A percentile compares a stretch with the other conserved stretches of the same genome.
Conservation (phyloP, 768 basidiomycete genomes). For the Calocybe indica region DNA sequence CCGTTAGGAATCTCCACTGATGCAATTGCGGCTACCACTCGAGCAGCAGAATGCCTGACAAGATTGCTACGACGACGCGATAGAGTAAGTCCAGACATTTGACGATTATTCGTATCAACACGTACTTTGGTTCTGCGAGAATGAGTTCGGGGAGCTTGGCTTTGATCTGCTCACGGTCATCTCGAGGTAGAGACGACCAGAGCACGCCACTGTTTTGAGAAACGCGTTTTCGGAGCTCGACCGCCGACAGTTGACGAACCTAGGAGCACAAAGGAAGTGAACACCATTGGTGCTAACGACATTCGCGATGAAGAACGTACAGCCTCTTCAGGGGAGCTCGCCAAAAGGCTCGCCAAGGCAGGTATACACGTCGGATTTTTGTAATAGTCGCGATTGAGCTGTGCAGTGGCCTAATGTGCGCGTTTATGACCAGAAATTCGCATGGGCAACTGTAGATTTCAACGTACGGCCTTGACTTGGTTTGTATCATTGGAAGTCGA, state of each 20-base stretch:
- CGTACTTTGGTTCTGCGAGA: slow-evolving; percentile 68
- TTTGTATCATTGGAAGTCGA: slow-evolving; percentile 85
- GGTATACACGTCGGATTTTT: slow-evolving; percentile 88
- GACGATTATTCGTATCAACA: not conserved
- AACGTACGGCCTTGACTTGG: slow-evolving; percentile 79
- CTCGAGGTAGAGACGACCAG: slow-evolving; percentile 69
- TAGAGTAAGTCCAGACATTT: slow-evolving; percentile 10
- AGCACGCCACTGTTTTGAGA: slow-evolving; percentile 70
- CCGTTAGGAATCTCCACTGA: slow-evolving; percentile 75
- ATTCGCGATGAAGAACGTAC: slow-evolving; percentile 42
- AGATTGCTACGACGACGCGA: slow-evolving; percentile 52
- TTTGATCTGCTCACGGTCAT: slow-evolving; percentile 81
- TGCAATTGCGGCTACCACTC: slow-evolving; percentile 91
- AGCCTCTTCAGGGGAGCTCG: slow-evolving; percentile 74
- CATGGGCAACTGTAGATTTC: not conserved
- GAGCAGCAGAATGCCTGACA: slow-evolving; percentile 89
- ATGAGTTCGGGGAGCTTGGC: slow-evolving; percentile 72
- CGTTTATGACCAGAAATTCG: not conserved
- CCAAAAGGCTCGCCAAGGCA: slow-evolving; percentile 82
- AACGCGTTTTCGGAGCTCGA: slow-evolving; percentile 94
- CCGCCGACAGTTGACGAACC: slow-evolving; percentile 96
- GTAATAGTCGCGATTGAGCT: slow-evolving; percentile 90
- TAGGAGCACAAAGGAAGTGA: slow-evolving; percentile 23
- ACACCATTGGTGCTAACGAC: slow-evolving; percentile 2
- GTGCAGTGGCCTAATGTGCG: slow-evolving; percentile 70